Percentiles rank a stretch among this genome's conserved stretches.
These are phyloP conservation scores for Scorias spongiosa DNA, from an alignment of 2,329 filamentous ascomycete genomes.

Conservation along the genomic window DNA sequence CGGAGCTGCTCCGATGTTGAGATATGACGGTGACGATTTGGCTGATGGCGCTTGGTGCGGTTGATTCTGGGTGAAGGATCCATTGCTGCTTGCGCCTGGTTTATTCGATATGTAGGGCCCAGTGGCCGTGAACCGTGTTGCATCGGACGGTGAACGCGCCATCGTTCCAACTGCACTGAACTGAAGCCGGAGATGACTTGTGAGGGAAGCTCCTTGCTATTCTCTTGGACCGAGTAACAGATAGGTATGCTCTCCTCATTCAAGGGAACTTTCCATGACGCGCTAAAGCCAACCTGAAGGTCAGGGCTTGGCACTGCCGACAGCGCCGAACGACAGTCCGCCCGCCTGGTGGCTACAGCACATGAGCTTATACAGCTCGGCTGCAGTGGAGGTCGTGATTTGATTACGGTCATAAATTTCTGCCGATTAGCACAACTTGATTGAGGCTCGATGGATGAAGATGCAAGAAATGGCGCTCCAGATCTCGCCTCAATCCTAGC, in stretches of 20 bases:
- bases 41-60: slow-evolving; percentile 11
- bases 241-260: no score
- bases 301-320: neutral
- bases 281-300: neutral
- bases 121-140: slow-evolving; percentile 62
- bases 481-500: slow-evolving; percentile 21
- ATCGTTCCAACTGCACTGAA: slow-evolving; percentile 11
- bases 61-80: slow-evolving; percentile 2
- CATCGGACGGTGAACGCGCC: slow-evolving; percentile 60
- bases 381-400: no score
- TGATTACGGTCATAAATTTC: no score
- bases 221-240: no score
- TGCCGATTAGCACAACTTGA: no score
- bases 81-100: slow-evolving; percentile 21
- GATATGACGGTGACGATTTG: slow-evolving; percentile 5
- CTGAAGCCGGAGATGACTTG: no score
- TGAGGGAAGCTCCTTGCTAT: no score
- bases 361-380: no score
- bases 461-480: slow-evolving; percentile 6
- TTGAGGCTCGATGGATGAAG: slow-evolving; percentile 16
- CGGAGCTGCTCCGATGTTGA: slow-evolving; percentile 12
- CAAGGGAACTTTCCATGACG: neutral
- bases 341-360: no score
- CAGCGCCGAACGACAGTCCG: neutral
- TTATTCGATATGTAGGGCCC: slow-evolving; percentile 57